Evolutionary conservation across 2,329 filamentous ascomycete genomes (phyloP), one percentile per base, ranked within the genome.

Genomic region (Diaporthe helianthi): DNA sequence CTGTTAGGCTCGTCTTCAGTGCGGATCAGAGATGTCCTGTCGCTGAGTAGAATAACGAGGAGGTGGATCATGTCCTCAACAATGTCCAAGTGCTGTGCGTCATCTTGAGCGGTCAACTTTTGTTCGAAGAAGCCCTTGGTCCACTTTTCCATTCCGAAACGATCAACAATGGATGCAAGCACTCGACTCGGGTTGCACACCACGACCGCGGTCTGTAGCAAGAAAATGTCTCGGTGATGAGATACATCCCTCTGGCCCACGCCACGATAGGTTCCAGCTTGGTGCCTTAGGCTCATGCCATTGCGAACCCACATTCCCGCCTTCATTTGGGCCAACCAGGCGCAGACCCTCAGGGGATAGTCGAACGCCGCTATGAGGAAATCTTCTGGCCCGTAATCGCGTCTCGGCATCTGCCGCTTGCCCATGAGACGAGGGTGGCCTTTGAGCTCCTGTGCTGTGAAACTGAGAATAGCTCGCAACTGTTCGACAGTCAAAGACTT

Each of bases 241-340:
- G 93, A 94, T 24, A 98, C 92, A 79, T 99, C 96, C 73, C 96
- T 87, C 76, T 97, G 93, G 13, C 90, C 89, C 17, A 98, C 93
- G 49, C 93, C 94, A 19, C 94, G 90, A 78, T 99, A 99, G 22
- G 94, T 96, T 65, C 92, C 92, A 78, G 97, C 96, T 80, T 99
- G 96, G 78, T 99, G 96, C 47, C 95, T 90, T 64, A 99, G 86
- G 75, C 95, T 98, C 76, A 99, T 93, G 2, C 96, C 96, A 77
- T 99, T 99, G 68, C 96, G 90, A 72, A 99, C 95, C 96, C 97
- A 99, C 90, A 98, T 97, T 64, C 94, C 93, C 22, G 95, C 94
- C 79, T 97, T 97, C 89, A 99, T 98, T 82, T 99, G 97, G 7
- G 96, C 93, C 38, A 99, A 84, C 96, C 96, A 99, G 24, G 93